These are phyloP conservation scores for Ogataea corticis DNA, from an alignment of 805 yeast genomes.

Conservation along the genomic window DNA sequence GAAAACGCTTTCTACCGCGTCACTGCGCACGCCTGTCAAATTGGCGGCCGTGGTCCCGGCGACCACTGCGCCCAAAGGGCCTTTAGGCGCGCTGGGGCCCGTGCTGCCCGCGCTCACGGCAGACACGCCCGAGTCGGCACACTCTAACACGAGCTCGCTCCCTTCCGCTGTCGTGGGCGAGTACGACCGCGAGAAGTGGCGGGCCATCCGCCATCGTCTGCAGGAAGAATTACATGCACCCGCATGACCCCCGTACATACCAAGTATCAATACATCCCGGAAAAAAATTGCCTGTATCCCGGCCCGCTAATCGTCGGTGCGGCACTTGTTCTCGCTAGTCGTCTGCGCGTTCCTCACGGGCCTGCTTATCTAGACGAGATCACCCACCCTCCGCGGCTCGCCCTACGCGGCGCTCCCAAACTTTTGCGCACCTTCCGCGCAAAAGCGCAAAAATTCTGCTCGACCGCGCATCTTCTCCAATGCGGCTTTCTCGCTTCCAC, in stretches of 20 bases:
- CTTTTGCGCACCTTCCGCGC: no score
- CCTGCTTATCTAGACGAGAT: no score
- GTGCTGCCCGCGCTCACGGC: not conserved
- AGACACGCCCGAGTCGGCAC: constrained; percentile 23
- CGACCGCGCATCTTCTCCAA: no score
- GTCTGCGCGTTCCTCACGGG: not conserved
- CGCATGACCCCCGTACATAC: not conserved
- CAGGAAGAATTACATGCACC: constrained; percentile 4
- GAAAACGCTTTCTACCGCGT: constrained; percentile 20
- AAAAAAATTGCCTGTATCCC: no score
- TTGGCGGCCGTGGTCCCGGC: not conserved
- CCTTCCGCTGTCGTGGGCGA: constrained; percentile 64
- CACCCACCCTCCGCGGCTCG: no score
- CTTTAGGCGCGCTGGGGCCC: not conserved
- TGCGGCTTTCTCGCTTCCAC: no score
- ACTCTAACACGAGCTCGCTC: constrained; percentile 31
- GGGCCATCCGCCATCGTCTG: constrained; percentile 41
- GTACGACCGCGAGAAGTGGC: constrained; percentile 68
- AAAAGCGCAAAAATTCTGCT: no score
- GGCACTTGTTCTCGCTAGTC: not conserved
- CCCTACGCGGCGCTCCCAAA: no score
- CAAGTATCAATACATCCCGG: no score
- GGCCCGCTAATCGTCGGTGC: not conserved
- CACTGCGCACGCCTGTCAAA: constrained; percentile 21
- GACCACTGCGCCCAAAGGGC: not conserved